phyloP scores from a whole-genome alignment of 1,284 basidiomycete species.

The Ceratobasidium sp. region DNA sequence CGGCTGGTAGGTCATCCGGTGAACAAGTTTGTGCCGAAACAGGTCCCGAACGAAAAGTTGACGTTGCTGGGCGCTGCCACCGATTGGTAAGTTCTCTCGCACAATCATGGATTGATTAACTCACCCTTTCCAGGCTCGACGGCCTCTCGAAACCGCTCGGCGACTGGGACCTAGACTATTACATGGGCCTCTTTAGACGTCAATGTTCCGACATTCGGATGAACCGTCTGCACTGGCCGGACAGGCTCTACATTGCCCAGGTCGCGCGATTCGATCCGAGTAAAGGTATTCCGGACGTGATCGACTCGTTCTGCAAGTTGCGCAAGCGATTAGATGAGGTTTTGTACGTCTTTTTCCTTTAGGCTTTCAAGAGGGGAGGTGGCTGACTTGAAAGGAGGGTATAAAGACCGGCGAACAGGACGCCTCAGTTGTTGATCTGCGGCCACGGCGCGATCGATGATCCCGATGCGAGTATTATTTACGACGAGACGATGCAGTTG shows the following conservation, averaged over 20 bases:
- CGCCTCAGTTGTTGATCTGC: constrained; percentile 84
- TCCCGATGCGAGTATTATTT: constrained; percentile 70
- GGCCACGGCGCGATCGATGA: constrained; percentile 90
- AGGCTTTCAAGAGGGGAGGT: background rate
- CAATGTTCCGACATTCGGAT: constrained; percentile 80
- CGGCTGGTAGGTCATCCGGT: constrained; percentile 74
- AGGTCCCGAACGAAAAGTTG: constrained; percentile 77
- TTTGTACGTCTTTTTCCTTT: constrained; percentile 54
- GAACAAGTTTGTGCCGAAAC: constrained; percentile 85
- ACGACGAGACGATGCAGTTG: constrained; percentile 43
- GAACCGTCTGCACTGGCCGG: constrained; percentile 79
- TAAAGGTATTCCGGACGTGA: constrained; percentile 81
- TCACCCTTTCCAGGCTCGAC: constrained; percentile 68
- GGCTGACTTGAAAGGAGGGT: background rate
- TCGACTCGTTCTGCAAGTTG: constrained; percentile 84
- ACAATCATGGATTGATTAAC: background rate
- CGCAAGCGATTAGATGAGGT: constrained; percentile 66
- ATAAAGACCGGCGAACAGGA: constrained; percentile 58
- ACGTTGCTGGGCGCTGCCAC: constrained; percentile 79
- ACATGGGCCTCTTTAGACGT: constrained; percentile 83
- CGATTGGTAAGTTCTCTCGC: constrained; percentile 67
- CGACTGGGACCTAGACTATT: constrained; percentile 78
- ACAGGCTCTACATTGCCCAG: constrained; percentile 83
- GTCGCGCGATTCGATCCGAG: constrained; percentile 84
- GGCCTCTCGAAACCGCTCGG: constrained; percentile 85